Evolutionary conservation across 176 grass and related monocot species (phyloP).

Genomic region (Tillandsia fasciculata): DNA sequence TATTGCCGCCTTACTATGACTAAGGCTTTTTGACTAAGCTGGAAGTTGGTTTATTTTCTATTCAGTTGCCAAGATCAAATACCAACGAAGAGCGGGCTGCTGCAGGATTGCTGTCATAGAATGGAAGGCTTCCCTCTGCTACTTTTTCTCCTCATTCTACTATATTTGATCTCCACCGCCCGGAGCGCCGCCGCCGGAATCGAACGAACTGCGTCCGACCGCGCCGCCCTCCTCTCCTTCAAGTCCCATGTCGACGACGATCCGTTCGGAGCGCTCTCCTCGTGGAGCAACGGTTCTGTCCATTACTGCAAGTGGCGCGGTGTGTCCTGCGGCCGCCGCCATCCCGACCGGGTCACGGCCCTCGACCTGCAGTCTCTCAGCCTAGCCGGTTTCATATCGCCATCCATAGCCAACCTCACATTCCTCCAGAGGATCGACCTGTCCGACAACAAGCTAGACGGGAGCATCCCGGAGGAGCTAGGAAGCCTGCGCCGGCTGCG

Average conservation of each 20-base stretch:
- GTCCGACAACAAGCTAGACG: constrained; percentile 12
- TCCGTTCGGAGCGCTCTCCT: background rate
- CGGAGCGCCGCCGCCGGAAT: too few species aligned
- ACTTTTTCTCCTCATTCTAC: too few species aligned
- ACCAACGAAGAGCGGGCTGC: too few species aligned
- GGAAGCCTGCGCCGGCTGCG: background rate
- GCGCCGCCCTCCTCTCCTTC: constrained; percentile 22
- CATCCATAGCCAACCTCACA: background rate
- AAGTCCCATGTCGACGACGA: constrained; percentile 13
- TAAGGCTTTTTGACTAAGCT: too few species aligned
- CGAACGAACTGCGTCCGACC: too few species aligned
- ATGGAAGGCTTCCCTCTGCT: too few species aligned
- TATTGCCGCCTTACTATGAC: too few species aligned
- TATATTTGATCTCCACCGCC: too few species aligned
- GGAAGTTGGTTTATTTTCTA: too few species aligned
- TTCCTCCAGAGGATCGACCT: constrained; percentile 18
- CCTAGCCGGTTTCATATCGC: constrained; percentile 14
- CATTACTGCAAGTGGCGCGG: constrained; percentile 15
- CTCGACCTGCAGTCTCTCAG: constrained; percentile 4
- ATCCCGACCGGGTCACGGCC: background rate
- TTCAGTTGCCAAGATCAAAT: too few species aligned
- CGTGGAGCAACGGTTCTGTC: background rate
- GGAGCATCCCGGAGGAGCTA: constrained; percentile 16
- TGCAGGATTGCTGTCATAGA: too few species aligned
- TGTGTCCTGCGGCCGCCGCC: constrained; percentile 1